Evolutionary conservation across 169 alveolate genomes (phyloP).

Genomic region (Plasmodium ovale): DNA sequence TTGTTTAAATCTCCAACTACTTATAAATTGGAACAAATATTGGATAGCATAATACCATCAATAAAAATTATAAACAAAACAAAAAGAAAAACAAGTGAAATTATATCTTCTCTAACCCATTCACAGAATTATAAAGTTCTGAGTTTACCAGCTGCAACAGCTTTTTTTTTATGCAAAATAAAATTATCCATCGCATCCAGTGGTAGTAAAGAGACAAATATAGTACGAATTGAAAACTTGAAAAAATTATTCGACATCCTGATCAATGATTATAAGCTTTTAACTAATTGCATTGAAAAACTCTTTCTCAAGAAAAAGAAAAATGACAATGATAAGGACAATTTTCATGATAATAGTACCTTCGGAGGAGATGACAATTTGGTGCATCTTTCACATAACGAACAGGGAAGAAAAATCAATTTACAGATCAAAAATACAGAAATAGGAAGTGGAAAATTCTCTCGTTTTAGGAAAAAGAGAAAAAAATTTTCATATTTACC

Average conservation of each 20-base stretch:
- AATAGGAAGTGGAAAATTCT: not conserved
- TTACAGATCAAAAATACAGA: not conserved
- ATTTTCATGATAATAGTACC: not conserved
- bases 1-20: conserved; percentile 50
- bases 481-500: conserved; percentile 33
- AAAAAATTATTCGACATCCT: conserved; percentile 28
- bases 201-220: conserved; percentile 11
- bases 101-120: conserved; percentile 17
- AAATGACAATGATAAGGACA: not conserved
- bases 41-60: conserved; percentile 43
- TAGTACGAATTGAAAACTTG: conserved; percentile 31
- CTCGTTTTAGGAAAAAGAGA: not conserved
- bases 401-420: too few species aligned
- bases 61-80: conserved; percentile 18
- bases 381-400: too few species aligned
- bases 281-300: conserved; percentile 27
- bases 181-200: conserved; percentile 33
- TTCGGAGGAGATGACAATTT: too few species aligned
- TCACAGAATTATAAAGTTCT: conserved; percentile 11
- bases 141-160: conserved; percentile 66
- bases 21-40: conserved; percentile 42
- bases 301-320: not conserved
- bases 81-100: conserved; percentile 20
- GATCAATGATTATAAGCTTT: conserved; percentile 25
- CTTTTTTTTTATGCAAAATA: conserved; percentile 58